Conservation (phyloP, 169 alveolate genomes). For the Cryptosporidium ryanae region DNA sequence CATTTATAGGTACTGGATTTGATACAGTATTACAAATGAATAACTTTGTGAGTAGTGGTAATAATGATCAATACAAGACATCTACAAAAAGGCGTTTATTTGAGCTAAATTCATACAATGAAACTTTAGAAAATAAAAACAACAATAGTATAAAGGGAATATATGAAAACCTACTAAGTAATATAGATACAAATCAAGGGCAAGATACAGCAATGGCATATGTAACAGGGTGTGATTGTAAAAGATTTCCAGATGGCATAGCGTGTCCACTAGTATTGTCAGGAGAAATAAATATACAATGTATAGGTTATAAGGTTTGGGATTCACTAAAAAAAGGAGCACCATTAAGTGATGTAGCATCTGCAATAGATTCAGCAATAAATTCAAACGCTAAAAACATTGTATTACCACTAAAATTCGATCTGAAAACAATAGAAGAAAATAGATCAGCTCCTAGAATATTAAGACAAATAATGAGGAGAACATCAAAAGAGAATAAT, state of each 20-base stretch:
- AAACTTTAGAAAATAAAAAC: not conserved
- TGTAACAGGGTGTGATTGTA: conserved; percentile 73
- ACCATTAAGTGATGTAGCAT: conserved; percentile 64
- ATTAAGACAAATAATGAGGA: conserved; percentile 62
- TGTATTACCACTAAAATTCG: conserved; percentile 47
- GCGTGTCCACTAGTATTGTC: conserved; percentile 69
- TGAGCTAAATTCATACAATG: not conserved
- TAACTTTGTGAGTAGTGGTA: not conserved
- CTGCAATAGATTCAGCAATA: conserved; percentile 70
- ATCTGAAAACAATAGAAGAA: conserved; percentile 34
- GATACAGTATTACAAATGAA: conserved; percentile 63
- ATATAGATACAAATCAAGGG: conserved; percentile 69
- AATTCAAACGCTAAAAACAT: conserved; percentile 48
- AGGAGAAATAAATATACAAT: conserved; percentile 62
- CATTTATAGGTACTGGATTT: conserved; percentile 72
- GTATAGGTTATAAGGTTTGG: conserved; percentile 74
- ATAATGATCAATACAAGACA: not conserved
- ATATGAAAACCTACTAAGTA: conserved; percentile 14
- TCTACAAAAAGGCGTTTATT: conserved; percentile 38
- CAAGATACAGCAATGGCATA: conserved; percentile 75
- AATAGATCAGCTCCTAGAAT: conserved; percentile 72
- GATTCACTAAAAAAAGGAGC: conserved; percentile 54
- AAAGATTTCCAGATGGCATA: conserved; percentile 57
- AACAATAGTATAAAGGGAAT: not conserved
- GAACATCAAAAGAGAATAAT: conserved; percentile 61